phyloP scores from a whole-genome alignment of 1,284 basidiomycete species.

The Takashimella koratensis region DNA sequence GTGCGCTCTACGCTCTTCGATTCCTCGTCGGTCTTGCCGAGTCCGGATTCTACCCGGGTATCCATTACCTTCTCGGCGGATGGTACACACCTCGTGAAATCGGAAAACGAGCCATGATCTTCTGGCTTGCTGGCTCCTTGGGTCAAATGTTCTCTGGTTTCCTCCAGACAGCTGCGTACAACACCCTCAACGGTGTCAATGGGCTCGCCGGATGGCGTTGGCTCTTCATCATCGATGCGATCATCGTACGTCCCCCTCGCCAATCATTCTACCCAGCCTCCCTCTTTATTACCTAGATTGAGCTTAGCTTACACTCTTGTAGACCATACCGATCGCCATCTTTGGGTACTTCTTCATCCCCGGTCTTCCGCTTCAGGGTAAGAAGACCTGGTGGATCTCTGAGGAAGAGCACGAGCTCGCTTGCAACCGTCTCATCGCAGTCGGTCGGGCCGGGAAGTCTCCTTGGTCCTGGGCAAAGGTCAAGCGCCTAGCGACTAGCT shows the following conservation, averaged over 20 bases:
- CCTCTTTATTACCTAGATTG: neutral
- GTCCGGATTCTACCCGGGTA: slow-evolving; percentile 38
- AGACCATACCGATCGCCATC: slow-evolving; percentile 42
- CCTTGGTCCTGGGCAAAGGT: slow-evolving; percentile 26
- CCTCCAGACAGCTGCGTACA: slow-evolving; percentile 42
- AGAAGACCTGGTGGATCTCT: slow-evolving; percentile 28
- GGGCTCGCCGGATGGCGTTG: slow-evolving; percentile 38
- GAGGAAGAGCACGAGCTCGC: slow-evolving; percentile 29
- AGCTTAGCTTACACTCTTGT: too few relatives aligned
- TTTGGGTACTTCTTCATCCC: slow-evolving; percentile 38
- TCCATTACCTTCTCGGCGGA: slow-evolving; percentile 33
- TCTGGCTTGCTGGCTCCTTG: slow-evolving; percentile 32
- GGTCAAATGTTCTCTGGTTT: slow-evolving; percentile 39
- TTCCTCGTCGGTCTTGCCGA: slow-evolving; percentile 38
- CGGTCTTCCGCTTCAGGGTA: slow-evolving; percentile 28
- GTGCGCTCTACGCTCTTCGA: slow-evolving; percentile 26
- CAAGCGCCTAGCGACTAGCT: slow-evolving; percentile 19
- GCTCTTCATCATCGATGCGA: slow-evolving; percentile 29
- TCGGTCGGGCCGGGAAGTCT: slow-evolving; percentile 19
- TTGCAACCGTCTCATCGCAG: slow-evolving; percentile 16
- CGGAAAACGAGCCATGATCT: slow-evolving; percentile 40
- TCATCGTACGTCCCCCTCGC: too few relatives aligned
- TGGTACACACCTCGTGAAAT: slow-evolving; percentile 43
- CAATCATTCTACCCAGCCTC: neutral
- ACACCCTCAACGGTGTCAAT: slow-evolving; percentile 30